Conservation (phyloP, 352 stramenopile species). For the Lagenidium sp. region DNA sequence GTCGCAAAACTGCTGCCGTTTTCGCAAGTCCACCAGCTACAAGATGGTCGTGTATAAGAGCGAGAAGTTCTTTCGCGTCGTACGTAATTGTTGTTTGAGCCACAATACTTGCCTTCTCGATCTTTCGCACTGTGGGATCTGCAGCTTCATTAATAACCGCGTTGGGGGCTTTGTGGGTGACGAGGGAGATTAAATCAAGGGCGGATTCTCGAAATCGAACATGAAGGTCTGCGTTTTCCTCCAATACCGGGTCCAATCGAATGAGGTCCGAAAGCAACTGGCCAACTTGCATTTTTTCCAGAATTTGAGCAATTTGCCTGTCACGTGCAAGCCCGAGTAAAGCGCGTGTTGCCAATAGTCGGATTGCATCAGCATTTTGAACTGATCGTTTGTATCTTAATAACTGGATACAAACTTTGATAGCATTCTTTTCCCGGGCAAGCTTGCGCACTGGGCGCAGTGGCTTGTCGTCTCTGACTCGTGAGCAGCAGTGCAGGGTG, state of each 20-base stretch:
- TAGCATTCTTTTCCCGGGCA: conserved; percentile 70
- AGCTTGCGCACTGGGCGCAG: conserved; percentile 63
- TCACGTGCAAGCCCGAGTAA: conserved; percentile 79
- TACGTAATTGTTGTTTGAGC: conserved; percentile 84
- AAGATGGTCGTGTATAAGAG: conserved; percentile 77
- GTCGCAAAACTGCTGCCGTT: conserved; percentile 36
- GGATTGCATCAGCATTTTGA: conserved; percentile 81
- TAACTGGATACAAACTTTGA: conserved; percentile 84
- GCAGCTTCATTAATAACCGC: conserved; percentile 83
- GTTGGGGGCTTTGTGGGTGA: conserved; percentile 74
- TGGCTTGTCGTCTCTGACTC: conserved; percentile 56
- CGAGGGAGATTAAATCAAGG: conserved; percentile 81
- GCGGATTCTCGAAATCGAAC: conserved; percentile 83
- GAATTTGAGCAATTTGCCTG: conserved; percentile 82
- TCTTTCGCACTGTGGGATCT: conserved; percentile 80
- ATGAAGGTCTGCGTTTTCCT: conserved; percentile 81
- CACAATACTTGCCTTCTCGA: conserved; percentile 86
- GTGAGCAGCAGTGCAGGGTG: conserved; percentile 29
- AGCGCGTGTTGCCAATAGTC: conserved; percentile 69
- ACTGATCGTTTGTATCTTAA: conserved; percentile 83
- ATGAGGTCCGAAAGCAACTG: conserved; percentile 85
- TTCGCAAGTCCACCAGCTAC: conserved; percentile 58
- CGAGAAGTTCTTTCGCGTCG: conserved; percentile 71
- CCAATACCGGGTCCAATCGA: conserved; percentile 70
- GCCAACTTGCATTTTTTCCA: conserved; percentile 87